phyloP scores from a whole-genome alignment of 495 filamentous ascomycete species.

The Penicillium verhagenii region DNA sequence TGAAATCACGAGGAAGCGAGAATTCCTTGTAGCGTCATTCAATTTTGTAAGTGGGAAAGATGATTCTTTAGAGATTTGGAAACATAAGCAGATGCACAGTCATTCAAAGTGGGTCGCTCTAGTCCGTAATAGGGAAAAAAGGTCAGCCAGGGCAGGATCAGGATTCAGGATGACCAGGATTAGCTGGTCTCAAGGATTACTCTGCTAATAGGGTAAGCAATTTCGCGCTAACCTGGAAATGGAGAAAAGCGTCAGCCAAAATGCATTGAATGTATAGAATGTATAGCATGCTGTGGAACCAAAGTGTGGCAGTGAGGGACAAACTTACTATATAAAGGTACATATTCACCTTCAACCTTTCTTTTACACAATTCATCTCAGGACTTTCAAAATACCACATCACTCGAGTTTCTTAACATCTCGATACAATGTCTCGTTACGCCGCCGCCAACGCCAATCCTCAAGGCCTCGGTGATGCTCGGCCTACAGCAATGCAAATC shows the following conservation, averaged over 20 bases:
- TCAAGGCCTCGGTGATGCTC: conserved; percentile 52
- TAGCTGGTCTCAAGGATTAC: too few species aligned
- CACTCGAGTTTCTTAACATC: too few species aligned
- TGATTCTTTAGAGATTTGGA: neutral
- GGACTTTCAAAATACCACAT: neutral
- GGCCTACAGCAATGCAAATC: conserved; percentile 55
- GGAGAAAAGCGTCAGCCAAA: conserved; percentile 8
- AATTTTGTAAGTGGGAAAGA: too few species aligned
- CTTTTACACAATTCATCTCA: neutral
- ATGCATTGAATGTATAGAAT: too few species aligned
- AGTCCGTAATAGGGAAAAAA: conserved; percentile 4
- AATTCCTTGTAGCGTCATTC: too few species aligned
- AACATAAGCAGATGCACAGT: neutral
- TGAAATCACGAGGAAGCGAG: too few species aligned
- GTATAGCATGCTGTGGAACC: too few species aligned
- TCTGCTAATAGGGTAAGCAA: neutral
- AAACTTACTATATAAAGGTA: conserved; percentile 3
- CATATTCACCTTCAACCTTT: neutral
- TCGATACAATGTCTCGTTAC: conserved; percentile 31
- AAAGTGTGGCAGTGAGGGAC: neutral
- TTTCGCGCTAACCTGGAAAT: neutral
- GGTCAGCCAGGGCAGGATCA: conserved; percentile 1
- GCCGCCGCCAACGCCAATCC: conserved; percentile 37
- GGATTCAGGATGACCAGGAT: neutral
- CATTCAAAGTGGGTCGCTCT: neutral